phyloP scores from a whole-genome alignment of 225 moss, liverwort and hornwort species.

The Ulota crispa region DNA sequence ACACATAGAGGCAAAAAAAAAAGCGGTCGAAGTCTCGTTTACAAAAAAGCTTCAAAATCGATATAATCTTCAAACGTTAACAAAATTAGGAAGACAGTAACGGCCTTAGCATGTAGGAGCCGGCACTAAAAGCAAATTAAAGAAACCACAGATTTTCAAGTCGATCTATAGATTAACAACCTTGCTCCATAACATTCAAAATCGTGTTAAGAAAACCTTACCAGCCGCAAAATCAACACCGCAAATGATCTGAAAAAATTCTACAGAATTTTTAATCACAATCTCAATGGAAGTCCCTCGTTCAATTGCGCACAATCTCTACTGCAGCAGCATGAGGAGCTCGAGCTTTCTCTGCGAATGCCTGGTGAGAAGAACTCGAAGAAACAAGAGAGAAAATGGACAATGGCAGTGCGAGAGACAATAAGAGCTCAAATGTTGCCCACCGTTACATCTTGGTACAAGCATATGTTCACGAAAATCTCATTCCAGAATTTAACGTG shows the following conservation, averaged over 20 bases:
- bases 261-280: neutral
- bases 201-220: neutral
- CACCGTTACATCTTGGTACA: rapidly evolving
- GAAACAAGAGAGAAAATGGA: neutral
- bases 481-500: neutral
- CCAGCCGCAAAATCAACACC: neutral
- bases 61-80: neutral
- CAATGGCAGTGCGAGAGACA: neutral
- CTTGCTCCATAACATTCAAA: neutral
- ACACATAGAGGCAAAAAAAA: neutral
- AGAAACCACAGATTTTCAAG: neutral
- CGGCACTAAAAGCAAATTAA: neutral
- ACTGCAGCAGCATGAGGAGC: neutral
- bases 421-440: neutral
- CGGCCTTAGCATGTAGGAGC: neutral
- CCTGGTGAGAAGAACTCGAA: neutral
- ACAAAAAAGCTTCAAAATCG: neutral
- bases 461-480: rapidly evolving
- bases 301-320: neutral
- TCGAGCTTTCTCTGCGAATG: neutral
- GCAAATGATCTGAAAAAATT: neutral
- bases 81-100: neutral
- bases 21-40: neutral
- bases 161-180: too few species aligned
- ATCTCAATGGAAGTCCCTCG: neutral